Evolutionary conservation across 1,139 yeast species (phyloP).

Genomic region (Hemisphaericaspora xylofermentans): DNA sequence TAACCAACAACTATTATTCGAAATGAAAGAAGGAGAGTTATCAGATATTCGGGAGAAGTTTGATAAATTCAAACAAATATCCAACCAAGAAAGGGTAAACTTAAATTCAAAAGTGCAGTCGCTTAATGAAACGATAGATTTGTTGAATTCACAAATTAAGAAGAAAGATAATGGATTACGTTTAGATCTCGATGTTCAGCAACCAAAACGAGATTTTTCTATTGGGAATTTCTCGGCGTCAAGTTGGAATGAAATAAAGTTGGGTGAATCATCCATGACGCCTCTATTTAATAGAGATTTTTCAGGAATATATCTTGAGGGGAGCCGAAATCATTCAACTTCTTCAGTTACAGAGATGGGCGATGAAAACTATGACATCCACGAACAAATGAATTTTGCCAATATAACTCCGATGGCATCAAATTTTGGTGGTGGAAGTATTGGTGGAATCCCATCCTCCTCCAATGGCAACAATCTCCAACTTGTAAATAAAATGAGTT

Average conservation of each 20-base stretch:
- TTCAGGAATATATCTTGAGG: conserved; percentile 16
- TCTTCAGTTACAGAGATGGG: conserved; percentile 23
- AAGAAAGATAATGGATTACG: conserved; percentile 15
- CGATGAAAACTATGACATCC: conserved; percentile 13
- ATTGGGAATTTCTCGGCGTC: conserved; percentile 8
- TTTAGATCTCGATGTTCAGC: conserved; percentile 17
- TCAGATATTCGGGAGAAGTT: conserved; percentile 30
- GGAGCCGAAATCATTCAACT: conserved; percentile 19
- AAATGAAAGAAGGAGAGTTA: conserved; percentile 26
- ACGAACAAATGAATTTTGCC: conserved; percentile 6
- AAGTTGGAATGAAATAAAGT: conserved; percentile 22
- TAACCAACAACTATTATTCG: conserved; percentile 21
- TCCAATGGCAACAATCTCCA: conserved; percentile 43
- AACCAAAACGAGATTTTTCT: conserved; percentile 8
- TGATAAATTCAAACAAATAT: conserved; percentile 30
- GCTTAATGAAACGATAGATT: conserved; percentile 24
- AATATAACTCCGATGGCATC: conserved; percentile 1
- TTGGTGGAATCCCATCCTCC: conserved; percentile 17
- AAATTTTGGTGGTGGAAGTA: conserved; percentile 11
- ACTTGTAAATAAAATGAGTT: conserved; percentile 67
- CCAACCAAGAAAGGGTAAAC: conserved; percentile 30
- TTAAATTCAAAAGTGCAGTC: conserved; percentile 27
- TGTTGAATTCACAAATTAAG: conserved; percentile 11
- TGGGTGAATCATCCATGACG: conserved; percentile 40
- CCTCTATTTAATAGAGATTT: conserved; percentile 20